Conservation (phyloP, 768 basidiomycete genomes). For the Amanita brunnescens region DNA sequence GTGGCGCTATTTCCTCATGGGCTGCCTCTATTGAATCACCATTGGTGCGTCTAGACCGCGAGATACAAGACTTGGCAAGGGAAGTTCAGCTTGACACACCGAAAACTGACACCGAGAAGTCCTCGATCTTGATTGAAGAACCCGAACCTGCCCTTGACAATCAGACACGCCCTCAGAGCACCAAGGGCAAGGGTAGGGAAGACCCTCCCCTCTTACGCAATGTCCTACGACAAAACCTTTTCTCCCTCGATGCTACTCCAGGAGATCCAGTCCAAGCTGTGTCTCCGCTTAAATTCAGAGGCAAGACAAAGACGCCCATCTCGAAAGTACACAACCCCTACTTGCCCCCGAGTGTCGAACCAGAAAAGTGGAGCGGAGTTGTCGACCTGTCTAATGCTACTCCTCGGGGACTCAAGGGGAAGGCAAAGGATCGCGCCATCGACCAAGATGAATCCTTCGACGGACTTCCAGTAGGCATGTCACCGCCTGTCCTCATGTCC, state of each 20-base stretch:
- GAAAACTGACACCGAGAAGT: conserved; percentile 5
- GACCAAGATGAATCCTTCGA: conserved; percentile 45
- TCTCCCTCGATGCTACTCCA: conserved; percentile 31
- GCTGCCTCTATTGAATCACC: conserved; percentile 69
- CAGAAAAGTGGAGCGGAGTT: conserved; percentile 61
- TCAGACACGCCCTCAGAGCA: conserved; percentile 18
- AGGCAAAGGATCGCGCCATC: conserved; percentile 11
- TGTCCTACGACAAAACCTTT: conserved; percentile 43
- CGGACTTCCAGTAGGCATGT: conserved; percentile 47
- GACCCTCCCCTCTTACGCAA: conserved; percentile 36
- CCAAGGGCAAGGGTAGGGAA: conserved; percentile 42
- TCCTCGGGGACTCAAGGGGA: conserved; percentile 32
- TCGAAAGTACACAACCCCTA: conserved; percentile 52
- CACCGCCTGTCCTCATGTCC: conserved; percentile 48
- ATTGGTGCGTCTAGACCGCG: conserved; percentile 54
- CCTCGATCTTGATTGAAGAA: conserved; percentile 10
- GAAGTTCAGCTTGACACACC: conserved; percentile 26
- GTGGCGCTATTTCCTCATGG: conserved; percentile 56
- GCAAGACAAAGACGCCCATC: conserved; percentile 50
- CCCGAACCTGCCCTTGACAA: conserved; percentile 10
- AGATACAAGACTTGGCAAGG: conserved; percentile 46
- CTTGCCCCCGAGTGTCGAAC: conserved; percentile 40
- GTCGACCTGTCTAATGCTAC: conserved; percentile 60
- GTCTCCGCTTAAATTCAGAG: conserved; percentile 43
- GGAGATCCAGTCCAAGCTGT: conserved; percentile 22